Percentiles rank a stretch among this genome's conserved stretches.
phyloP scores from a whole-genome alignment of 2,329 filamentous ascomycete species.

The Chalara sp. region DNA sequence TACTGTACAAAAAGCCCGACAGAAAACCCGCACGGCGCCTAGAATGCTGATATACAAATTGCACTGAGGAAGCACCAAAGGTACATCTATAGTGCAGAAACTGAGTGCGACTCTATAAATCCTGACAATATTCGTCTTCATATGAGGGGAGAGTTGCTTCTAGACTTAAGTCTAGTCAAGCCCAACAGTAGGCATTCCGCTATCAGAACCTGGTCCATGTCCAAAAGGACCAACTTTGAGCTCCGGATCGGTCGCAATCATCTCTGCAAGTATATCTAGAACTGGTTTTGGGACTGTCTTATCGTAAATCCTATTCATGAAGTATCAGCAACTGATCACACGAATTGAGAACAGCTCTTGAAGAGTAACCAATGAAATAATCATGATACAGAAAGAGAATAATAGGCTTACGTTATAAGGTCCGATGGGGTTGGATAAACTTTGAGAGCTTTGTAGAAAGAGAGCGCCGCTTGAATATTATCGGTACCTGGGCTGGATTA shows the following conservation, averaged over 20 bases:
- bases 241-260: slow-evolving; percentile 86
- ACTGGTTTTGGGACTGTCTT: slow-evolving; percentile 97
- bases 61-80: neutral
- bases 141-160: slow-evolving; percentile 10
- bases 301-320: slow-evolving; percentile 71
- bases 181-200: slow-evolving; percentile 21
- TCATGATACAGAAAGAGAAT: too few species aligned
- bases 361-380: too few species aligned
- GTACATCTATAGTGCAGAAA: slow-evolving; percentile 1
- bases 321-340: neutral
- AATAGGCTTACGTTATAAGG: slow-evolving; percentile 57
- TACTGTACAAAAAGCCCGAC: neutral
- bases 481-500: slow-evolving; percentile 46
- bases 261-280: slow-evolving; percentile 92
- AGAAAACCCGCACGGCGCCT: slow-evolving; percentile 18
- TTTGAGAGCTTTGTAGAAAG: slow-evolving; percentile 98
- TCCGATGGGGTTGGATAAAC: slow-evolving; percentile 93
- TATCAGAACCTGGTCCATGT: slow-evolving; percentile 22
- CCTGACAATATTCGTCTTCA: neutral
- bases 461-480: slow-evolving; percentile 76
- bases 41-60: slow-evolving; percentile 21
- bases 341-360: too few species aligned
- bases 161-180: slow-evolving; percentile 21
- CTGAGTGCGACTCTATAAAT: neutral
- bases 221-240: slow-evolving; percentile 49